Conservation (phyloP, 306 rosid species). For the Cucurbita maxima region DNA sequence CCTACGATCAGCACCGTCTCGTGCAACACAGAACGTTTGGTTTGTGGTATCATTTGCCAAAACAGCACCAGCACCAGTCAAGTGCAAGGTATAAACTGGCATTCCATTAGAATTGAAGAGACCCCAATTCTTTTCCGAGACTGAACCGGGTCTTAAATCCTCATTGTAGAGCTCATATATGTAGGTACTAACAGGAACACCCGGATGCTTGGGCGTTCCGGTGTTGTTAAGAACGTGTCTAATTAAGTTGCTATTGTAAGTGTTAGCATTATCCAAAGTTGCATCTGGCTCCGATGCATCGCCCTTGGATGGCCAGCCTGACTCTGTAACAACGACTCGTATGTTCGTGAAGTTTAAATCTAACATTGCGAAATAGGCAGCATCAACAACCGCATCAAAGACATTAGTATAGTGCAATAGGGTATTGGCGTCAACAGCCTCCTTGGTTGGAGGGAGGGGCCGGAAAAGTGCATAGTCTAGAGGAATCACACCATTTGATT, state of each 20-base stretch:
- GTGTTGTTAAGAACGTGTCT: constrained; percentile 75
- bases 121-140: constrained; percentile 87
- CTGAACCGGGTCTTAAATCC: constrained; percentile 64
- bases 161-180: constrained; percentile 90
- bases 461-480: constrained; percentile 87
- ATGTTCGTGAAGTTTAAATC: constrained; percentile 62
- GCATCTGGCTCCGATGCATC: constrained; percentile 67
- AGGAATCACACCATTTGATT: constrained; percentile 68
- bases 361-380: constrained; percentile 86
- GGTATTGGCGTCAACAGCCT: constrained; percentile 85
- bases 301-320: constrained; percentile 96
- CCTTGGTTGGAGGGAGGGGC: constrained; percentile 89
- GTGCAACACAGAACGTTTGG: constrained; percentile 82
- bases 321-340: constrained; percentile 67
- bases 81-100: constrained; percentile 69
- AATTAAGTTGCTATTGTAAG: constrained; percentile 88
- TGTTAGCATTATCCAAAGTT: constrained; percentile 64
- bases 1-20: constrained; percentile 51
- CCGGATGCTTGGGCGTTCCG: constrained; percentile 90
- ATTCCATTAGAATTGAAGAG: constrained; percentile 52
- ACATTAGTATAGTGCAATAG: constrained; percentile 89
- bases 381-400: constrained; percentile 85
- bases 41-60: constrained; percentile 81
- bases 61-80: constrained; percentile 66
- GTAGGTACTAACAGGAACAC: constrained; percentile 71